These are phyloP conservation scores for Botryobasidium botryosum DNA, from an alignment of 768 basidiomycete species.

Conservation along the genomic window DNA sequence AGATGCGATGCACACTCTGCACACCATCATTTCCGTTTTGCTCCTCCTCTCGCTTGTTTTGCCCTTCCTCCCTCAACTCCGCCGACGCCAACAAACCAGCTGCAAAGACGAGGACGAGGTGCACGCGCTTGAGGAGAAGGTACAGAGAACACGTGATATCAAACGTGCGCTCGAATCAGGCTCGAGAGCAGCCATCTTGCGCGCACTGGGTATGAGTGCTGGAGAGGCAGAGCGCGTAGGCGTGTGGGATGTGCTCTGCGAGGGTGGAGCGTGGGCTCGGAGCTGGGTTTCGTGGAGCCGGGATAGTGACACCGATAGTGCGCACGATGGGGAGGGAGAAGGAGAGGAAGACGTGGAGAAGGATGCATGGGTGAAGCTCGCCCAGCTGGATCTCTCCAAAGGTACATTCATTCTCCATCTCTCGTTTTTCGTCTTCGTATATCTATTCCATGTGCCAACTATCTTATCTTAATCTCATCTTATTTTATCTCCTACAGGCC, in stretches of 20 bases:
- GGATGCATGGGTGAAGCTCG: slow-evolving; percentile 34
- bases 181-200: background rate
- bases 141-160: background rate
- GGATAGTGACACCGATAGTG: no score
- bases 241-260: no score
- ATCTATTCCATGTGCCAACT: slow-evolving; percentile 17
- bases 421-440: slow-evolving; percentile 1
- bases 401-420: slow-evolving; percentile 15
- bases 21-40: slow-evolving; percentile 29
- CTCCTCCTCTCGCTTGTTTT: slow-evolving; percentile 43
- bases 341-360: no score
- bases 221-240: no score
- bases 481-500: slow-evolving; percentile 7
- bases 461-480: slow-evolving; percentile 13
- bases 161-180: background rate
- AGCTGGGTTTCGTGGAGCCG: no score
- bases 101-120: background rate
- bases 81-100: slow-evolving; percentile 16
- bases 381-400: slow-evolving; percentile 29
- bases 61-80: slow-evolving; percentile 25
- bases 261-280: no score
- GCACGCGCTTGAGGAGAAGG: background rate
- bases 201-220: background rate
- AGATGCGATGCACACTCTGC: background rate
- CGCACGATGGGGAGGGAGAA: no score